Evolutionary conservation across 139 green algal genomes (phyloP), one percentile per base, ranked within the genome.

Genomic region (Picochlorum sp.): DNA sequence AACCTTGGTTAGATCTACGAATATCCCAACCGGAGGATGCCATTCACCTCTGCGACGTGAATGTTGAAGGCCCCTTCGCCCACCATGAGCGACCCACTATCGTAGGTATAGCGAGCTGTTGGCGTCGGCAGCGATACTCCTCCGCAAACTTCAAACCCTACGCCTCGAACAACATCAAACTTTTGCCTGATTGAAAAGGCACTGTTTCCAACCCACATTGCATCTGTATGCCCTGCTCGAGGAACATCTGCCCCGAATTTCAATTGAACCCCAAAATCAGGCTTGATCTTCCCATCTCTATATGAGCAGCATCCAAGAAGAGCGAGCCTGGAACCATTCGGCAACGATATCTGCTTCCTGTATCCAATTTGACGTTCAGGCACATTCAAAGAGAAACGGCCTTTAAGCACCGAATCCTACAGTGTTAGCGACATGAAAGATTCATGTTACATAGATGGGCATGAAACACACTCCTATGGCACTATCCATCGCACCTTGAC

Each of bases 31-130:
- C 81, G 49, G 34, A 90, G 47, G 2, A 84, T 44, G 0, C 69
- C 62, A 52, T 82, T 76, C n/a, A 88, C 20, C 52, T 84, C 65
- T 21, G 64, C 75, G 6, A 82, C 34, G 37, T 77, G 71, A 47
- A 84, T 49, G 32, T 69, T 47, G 38, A 82, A 75, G n/a, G 70
- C 54, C 4, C 74, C 74, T n/a, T 82, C 61, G 8, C 74, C 74
- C 20, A 79, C 30, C 13, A 34, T 32, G 6, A 82, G 46, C 34
- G 49, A n/a, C 1, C 61, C 49, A 2, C 49, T 26, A 44, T 65
- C 51, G 1, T 47, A 20, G 11, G 52, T 58, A 61, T 64, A 84
- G 6, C 64, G 38, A 3, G 76, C 77, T 21, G 49, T 58, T 4
- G 77, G 77, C 20, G 62, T 32, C 0, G 77, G 77, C 47, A 84